phyloP scores from a whole-genome alignment of 2,329 filamentous ascomycete species.

The Emericellopsis atlantica region DNA sequence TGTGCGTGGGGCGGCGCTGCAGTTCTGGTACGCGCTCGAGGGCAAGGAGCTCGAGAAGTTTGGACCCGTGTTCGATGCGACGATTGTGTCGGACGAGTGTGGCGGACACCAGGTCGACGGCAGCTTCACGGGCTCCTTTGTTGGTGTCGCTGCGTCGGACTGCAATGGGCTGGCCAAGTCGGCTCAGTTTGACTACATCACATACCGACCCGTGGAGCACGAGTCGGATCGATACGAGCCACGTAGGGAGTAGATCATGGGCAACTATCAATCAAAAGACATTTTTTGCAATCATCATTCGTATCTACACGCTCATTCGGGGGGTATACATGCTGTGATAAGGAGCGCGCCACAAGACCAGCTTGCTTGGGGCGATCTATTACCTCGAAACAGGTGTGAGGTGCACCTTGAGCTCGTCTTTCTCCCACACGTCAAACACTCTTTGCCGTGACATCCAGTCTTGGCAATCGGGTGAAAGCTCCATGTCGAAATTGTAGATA shows the following conservation, averaged over 20 bases:
- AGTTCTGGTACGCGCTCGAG: conserved; percentile 43
- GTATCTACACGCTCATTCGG: no score
- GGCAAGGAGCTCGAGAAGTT: conserved; percentile 28
- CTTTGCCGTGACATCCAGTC: background rate
- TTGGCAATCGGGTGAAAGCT: conserved; percentile 2
- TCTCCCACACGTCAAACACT: background rate
- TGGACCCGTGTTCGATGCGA: conserved; percentile 44
- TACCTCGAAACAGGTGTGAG: background rate
- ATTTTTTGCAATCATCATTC: no score
- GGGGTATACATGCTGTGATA: no score
- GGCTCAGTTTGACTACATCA: conserved; percentile 38
- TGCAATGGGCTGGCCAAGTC: conserved; percentile 34
- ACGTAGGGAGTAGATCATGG: no score
- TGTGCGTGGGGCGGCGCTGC: conserved; percentile 36
- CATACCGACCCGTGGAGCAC: conserved; percentile 34
- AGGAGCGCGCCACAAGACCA: no score
- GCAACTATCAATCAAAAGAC: no score
- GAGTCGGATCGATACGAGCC: conserved; percentile 34
- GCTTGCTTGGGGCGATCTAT: background rate
- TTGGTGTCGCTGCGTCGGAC: conserved; percentile 42
- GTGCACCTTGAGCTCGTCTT: background rate
- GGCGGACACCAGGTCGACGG: conserved; percentile 48
- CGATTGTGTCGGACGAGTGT: conserved; percentile 49
- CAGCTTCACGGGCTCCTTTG: conserved; percentile 51
- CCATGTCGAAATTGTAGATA: conserved; percentile 35